Evolutionary conservation across 2,329 filamentous ascomycete species (phyloP).

Genomic region (Fusarium palustre): DNA sequence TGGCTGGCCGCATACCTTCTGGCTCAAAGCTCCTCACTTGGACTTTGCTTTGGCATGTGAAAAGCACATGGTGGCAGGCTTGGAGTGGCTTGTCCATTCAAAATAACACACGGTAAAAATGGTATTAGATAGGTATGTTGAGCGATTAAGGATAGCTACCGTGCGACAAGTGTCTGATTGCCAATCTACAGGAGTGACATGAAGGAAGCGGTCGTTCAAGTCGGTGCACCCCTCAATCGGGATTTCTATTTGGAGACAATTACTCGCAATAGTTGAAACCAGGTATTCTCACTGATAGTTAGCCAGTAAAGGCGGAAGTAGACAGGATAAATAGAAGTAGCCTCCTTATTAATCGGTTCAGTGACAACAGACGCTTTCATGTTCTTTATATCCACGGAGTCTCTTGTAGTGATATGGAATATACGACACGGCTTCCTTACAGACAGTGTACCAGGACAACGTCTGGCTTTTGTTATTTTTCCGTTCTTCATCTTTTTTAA

Average conservation of each 20-base stretch:
- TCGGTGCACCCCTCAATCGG: not conserved
- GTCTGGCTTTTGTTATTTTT: no score
- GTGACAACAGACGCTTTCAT: no score
- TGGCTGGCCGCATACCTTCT: slow-evolving; percentile 66
- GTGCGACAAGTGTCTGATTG: not conserved
- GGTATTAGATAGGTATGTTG: not conserved
- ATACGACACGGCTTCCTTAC: no score
- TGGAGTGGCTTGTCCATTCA: slow-evolving; percentile 54
- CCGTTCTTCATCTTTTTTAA: no score
- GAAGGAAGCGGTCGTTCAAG: not conserved
- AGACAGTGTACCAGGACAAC: no score
- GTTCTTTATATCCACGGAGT: no score
- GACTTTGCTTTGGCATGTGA: slow-evolving; percentile 57
- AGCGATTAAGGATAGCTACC: not conserved
- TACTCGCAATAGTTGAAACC: not conserved
- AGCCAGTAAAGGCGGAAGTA: no score
- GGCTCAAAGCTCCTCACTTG: slow-evolving; percentile 60
- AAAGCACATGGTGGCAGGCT: slow-evolving; percentile 55
- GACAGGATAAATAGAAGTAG: no score
- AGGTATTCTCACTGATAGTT: not conserved
- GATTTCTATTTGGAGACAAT: not conserved
- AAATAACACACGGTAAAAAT: not conserved
- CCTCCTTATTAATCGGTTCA: no score
- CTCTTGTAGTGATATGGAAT: no score
- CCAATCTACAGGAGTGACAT: not conserved